These are phyloP conservation scores for Themeda triandra DNA, from an alignment of 176 grass and related monocot genomes.

Conservation along the genomic window DNA sequence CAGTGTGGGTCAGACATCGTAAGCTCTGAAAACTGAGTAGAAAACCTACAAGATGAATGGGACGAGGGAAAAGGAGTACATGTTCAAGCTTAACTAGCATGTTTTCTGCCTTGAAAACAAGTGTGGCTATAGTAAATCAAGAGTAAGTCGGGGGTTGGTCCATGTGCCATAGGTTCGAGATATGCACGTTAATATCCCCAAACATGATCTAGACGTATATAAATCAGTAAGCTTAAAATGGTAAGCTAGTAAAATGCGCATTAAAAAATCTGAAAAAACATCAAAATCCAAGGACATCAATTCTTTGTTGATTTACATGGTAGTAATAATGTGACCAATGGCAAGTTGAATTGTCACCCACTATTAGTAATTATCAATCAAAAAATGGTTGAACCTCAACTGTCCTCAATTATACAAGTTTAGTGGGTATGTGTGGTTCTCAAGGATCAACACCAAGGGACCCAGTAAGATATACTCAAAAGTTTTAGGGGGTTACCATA, in stretches of 20 bases:
- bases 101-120: background rate
- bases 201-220: background rate
- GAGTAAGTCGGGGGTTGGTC: background rate
- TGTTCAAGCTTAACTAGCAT: background rate
- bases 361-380: background rate
- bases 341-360: background rate
- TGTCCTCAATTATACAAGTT: background rate
- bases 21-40: slow-evolving; percentile 12
- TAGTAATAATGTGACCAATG: background rate
- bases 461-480: background rate
- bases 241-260: background rate
- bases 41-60: slow-evolving; percentile 1
- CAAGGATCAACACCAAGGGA: background rate
- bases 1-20: background rate
- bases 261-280: background rate
- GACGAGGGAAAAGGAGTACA: background rate
- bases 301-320: background rate
- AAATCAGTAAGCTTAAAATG: background rate
- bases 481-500: background rate
- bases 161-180: background rate
- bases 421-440: background rate
- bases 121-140: background rate
- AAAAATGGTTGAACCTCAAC: background rate
- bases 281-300: background rate
- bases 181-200: background rate